A percentile compares a stretch with the other conserved stretches of the same genome.
Conservation (phyloP, 352 stramenopile genomes). For the Pythium periplocum region DNA sequence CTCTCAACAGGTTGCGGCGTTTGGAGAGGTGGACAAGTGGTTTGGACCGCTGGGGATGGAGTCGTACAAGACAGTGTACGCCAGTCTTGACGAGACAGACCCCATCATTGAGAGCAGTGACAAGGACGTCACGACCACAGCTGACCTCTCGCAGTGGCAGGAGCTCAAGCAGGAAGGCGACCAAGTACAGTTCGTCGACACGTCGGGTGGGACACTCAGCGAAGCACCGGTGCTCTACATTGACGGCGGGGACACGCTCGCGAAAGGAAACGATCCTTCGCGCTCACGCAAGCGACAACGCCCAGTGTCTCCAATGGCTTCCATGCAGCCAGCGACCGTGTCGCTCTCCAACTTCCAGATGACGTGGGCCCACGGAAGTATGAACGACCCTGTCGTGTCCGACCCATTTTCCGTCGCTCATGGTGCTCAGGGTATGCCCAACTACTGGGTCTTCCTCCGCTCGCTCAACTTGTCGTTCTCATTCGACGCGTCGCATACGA, state of each 20-base stretch:
- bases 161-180: slow-evolving; percentile 11
- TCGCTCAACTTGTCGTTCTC: slow-evolving; percentile 34
- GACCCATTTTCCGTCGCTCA: slow-evolving; percentile 26
- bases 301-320: too few species aligned
- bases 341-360: slow-evolving; percentile 55
- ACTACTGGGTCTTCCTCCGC: slow-evolving; percentile 31
- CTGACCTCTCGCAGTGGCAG: neutral
- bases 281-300: too few species aligned
- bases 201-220: slow-evolving; percentile 2
- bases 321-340: slow-evolving; percentile 2
- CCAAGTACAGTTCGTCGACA: too few species aligned
- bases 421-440: too few species aligned
- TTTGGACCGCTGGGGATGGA: too few species aligned
- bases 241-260: neutral
- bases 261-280: too few species aligned
- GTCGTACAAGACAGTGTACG: too few species aligned
- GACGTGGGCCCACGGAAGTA: slow-evolving; percentile 31
- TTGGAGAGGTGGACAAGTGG: too few species aligned
- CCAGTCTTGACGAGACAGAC: neutral
- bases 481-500: slow-evolving; percentile 25
- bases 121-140: neutral
- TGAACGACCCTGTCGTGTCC: slow-evolving; percentile 9
- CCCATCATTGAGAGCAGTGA: slow-evolving; percentile 1
- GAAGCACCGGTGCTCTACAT: slow-evolving; percentile 21
- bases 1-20: too few species aligned